Conservation (phyloP, 495 filamentous ascomycete species). For the Mycothermus thermophilus region DNA sequence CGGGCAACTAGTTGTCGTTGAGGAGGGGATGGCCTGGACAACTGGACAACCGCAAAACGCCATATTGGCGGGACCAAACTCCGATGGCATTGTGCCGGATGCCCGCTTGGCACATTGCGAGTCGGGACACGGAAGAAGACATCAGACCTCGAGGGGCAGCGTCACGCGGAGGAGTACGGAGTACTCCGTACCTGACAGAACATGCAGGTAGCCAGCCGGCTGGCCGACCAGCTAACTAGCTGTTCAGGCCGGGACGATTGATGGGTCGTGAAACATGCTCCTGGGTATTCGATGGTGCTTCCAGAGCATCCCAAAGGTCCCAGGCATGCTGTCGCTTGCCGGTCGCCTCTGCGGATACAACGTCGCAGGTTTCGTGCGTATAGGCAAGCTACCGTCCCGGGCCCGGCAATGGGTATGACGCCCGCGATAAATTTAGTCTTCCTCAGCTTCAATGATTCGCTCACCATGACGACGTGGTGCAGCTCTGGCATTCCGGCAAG, state of each 20-base stretch:
- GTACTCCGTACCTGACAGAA: no score
- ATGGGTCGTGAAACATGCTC: slow-evolving; percentile 7
- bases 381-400: slow-evolving; percentile 8
- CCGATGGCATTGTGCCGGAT: no score
- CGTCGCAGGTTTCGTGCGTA: slow-evolving; percentile 8
- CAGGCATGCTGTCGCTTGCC: slow-evolving; percentile 4
- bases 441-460: slow-evolving; percentile 9
- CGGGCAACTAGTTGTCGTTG: no score
- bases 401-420: background rate
- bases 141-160: no score
- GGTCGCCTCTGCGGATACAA: slow-evolving; percentile 4
- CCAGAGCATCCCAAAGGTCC: slow-evolving; percentile 6
- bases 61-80: no score
- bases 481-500: slow-evolving; percentile 8
- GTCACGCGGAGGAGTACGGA: no score
- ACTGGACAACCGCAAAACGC: no score
- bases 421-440: slow-evolving; percentile 11
- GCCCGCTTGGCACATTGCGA: no score
- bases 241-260: slow-evolving; percentile 2
- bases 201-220: no score
- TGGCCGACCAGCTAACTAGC: no score
- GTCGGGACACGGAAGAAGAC: no score
- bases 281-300: slow-evolving; percentile 8
- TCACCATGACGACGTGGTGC: background rate
- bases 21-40: no score